phyloP scores from a whole-genome alignment of 768 basidiomycete species.

The Postia placenta region DNA sequence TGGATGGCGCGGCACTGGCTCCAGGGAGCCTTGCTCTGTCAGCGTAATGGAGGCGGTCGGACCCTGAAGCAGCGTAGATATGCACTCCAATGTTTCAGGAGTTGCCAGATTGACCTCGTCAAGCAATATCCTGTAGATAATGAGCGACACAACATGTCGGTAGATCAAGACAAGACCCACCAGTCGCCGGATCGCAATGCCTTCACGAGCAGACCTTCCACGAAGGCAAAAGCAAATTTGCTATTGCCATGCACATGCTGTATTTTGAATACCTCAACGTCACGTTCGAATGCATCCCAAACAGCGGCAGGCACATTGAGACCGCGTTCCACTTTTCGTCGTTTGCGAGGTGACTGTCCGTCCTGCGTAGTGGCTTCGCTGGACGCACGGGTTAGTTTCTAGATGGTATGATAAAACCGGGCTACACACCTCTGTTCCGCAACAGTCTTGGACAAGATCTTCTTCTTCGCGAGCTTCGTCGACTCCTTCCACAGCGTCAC shows the following conservation, averaged over 20 bases:
- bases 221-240: constrained; percentile 90
- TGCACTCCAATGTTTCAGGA: constrained; percentile 89
- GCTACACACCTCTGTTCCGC: constrained; percentile 21
- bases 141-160: neutral
- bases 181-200: constrained; percentile 87
- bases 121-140: constrained; percentile 68
- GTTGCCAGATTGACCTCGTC: constrained; percentile 97
- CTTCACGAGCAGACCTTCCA: constrained; percentile 93
- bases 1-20: constrained; percentile 85
- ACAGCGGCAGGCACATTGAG: constrained; percentile 39
- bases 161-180: constrained; percentile 38
- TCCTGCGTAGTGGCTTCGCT: neutral
- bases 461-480: constrained; percentile 58
- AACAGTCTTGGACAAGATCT: constrained; percentile 36
- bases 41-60: constrained; percentile 85
- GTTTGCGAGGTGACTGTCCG: constrained; percentile 55
- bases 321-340: constrained; percentile 53
- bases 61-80: constrained; percentile 82
- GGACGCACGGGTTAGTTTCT: too few species aligned
- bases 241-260: constrained; percentile 86
- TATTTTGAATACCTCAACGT: constrained; percentile 76
- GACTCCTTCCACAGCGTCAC: constrained; percentile 83
- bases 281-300: constrained; percentile 65
- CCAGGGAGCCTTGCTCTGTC: constrained; percentile 88
- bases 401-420: neutral